Conservation (phyloP, 768 basidiomycete species). For the Macrocybe gigantea region DNA sequence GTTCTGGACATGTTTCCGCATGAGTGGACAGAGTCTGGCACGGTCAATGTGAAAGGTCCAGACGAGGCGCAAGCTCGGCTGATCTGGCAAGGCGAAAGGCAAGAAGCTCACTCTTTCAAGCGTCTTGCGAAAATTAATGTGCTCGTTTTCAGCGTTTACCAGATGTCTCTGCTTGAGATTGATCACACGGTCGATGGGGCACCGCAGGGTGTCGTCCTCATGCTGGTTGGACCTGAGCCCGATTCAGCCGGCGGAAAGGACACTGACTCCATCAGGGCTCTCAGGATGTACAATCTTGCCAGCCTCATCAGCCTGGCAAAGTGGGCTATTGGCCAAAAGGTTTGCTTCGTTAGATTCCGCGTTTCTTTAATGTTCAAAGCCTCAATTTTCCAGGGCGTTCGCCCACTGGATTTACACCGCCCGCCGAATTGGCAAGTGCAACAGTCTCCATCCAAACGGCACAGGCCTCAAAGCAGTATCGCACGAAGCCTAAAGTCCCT, state of each 20-base stretch:
- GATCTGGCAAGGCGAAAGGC: slow-evolving; percentile 81
- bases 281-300: slow-evolving; percentile 81
- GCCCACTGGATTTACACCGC: slow-evolving; percentile 55
- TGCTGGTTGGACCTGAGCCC: slow-evolving; percentile 61
- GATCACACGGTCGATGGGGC: slow-evolving; percentile 44
- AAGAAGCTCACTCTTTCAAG: slow-evolving; percentile 12
- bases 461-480: slow-evolving; percentile 51
- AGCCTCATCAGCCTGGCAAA: slow-evolving; percentile 71
- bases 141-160: slow-evolving; percentile 50
- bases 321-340: slow-evolving; percentile 68
- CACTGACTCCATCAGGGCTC: slow-evolving; percentile 44
- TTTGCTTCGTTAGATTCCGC: slow-evolving; percentile 16
- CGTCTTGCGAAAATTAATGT: background rate
- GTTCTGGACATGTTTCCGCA: slow-evolving; percentile 81
- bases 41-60: slow-evolving; percentile 50
- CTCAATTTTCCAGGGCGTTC: slow-evolving; percentile 35
- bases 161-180: slow-evolving; percentile 71
- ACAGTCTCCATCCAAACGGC: slow-evolving; percentile 39
- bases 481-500: slow-evolving; percentile 61
- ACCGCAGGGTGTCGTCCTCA: slow-evolving; percentile 72
- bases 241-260: slow-evolving; percentile 45
- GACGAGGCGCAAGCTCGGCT: slow-evolving; percentile 61
- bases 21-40: slow-evolving; percentile 54
- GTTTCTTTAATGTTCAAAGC: slow-evolving; percentile 5
- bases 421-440: slow-evolving; percentile 47